Conservation (phyloP, 768 basidiomycete genomes). For the Punctularia strigosozonata region DNA sequence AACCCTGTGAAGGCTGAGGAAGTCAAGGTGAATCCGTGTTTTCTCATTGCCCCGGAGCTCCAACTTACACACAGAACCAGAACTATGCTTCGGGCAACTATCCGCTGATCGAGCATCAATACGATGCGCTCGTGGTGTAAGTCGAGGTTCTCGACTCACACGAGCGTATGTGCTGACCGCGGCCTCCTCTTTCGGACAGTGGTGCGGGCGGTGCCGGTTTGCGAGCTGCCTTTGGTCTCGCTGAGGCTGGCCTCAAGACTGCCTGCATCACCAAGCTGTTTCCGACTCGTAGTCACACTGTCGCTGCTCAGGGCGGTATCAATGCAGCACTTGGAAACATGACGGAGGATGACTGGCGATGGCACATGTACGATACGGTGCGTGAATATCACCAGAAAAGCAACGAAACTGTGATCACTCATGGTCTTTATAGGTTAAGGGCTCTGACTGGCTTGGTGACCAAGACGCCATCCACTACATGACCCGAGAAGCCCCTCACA, state of each 20-base stretch:
- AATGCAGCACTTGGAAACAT: conserved; percentile 98
- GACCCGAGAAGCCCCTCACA: conserved; percentile 93
- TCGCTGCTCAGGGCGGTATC: conserved; percentile 98
- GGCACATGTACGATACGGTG: conserved; percentile 98
- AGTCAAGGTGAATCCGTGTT: conserved; percentile 45
- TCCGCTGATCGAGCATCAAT: conserved; percentile 96
- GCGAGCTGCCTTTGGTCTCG: conserved; percentile 95
- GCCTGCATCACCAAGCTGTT: conserved; percentile 99
- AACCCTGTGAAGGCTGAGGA: conserved; percentile 74
- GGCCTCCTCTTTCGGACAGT: conserved; percentile 30
- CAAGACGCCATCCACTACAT: conserved; percentile 99
- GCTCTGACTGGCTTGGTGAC: conserved; percentile 99
- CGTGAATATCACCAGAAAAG: conserved; percentile 14
- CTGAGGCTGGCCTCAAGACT: conserved; percentile 96
- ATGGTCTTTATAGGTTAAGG: conserved; percentile 69
- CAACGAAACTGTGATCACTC: conserved; percentile 6
- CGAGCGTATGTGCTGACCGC: neutral
- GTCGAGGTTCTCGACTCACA: conserved; percentile 19
- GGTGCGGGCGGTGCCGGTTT: conserved; percentile 98
- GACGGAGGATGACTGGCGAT: conserved; percentile 99
- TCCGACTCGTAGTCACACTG: conserved; percentile 97
- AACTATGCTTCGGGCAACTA: conserved; percentile 86
- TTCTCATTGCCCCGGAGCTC: conserved; percentile 4
- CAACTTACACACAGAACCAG: conserved; percentile 29
- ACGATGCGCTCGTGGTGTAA: conserved; percentile 96